Evolutionary conservation across 176 grass and related monocot genomes (phyloP).

Genomic region (Neostapfia colusana): DNA sequence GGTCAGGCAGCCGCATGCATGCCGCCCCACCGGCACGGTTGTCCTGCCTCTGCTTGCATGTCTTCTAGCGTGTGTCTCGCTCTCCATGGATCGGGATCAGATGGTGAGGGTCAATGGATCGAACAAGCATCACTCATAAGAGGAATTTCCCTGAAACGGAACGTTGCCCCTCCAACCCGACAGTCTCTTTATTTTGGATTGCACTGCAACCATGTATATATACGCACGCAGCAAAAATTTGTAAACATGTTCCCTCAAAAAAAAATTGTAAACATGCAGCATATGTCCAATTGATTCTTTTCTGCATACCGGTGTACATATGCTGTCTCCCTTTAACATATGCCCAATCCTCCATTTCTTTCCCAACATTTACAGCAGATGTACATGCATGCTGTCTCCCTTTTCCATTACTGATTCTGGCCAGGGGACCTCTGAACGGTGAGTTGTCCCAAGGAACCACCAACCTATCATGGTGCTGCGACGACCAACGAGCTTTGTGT

Average conservation of each 20-base stretch:
- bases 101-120: not conserved
- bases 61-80: conserved; percentile 13
- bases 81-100: not conserved
- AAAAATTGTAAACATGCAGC: too few relatives aligned
- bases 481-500: conserved; percentile 32
- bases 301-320: too few relatives aligned
- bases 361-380: conserved; percentile 25
- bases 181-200: too few relatives aligned
- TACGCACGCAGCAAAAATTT: too few relatives aligned
- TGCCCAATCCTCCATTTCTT: not conserved
- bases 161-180: too few relatives aligned
- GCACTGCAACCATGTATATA: too few relatives aligned
- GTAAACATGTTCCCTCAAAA: too few relatives aligned
- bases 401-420: not conserved
- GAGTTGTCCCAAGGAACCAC: conserved; percentile 39
- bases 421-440: conserved; percentile 7
- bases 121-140: not conserved
- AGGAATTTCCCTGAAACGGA: too few relatives aligned
- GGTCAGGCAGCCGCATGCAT: conserved; percentile 14
- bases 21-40: not conserved
- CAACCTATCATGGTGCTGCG: conserved; percentile 30
- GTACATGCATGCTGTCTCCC: not conserved
- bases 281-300: too few relatives aligned
- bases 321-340: conserved; percentile 9
- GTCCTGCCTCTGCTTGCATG: not conserved